Base-by-base conservation (phyloP, 768 basidiomycete genomes). In the Pleurotus citrinopileatus region DNA sequence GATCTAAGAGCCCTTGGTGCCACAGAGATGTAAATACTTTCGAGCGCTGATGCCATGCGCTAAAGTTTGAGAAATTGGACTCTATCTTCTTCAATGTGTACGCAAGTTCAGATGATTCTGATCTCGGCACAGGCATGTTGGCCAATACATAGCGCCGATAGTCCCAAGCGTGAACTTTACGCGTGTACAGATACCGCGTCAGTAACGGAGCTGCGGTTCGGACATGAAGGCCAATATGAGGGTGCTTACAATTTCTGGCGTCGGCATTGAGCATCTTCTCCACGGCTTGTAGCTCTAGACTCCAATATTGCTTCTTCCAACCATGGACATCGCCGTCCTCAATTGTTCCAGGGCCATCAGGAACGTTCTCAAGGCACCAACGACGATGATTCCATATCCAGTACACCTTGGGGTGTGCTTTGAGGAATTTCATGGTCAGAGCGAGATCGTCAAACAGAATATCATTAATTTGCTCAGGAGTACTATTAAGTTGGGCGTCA, bases 311-410 rank as follows among this genome's bases (percentile, higher is more conserved):
- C 59, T 80, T 83, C 61, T 81, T 84, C 95, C 94, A 98, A n/a
- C 75, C 79, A 45, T 78, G 60, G 8, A 68, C 63, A 51, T 82
- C 76, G 1, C 66, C 69, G n/a, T 75, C 73, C 0, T 67, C 70
- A 44, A 73, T 71, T 1, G 66, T 61, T 25, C 72, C 74, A 0
- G 92, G 91, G 1, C 86, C 89, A 50, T 79, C 74, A 0, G 96
- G 95, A 9, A 96, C 81, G 52, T 87, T 82, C 66, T 89, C 87
- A 1, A 99, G 81, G 63, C 95, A 95, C 97, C 97, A 98, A 61
- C 86, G 77, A 34, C 97, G 84, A 63, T 99, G 94, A 65, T 94
- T 98, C 97, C 97, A 99, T 61, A 98, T 94, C 87, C 91, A 94
- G 67, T 99, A 99, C 17, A 97, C 87, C 66, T 98, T 99, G 12